A percentile compares a stretch with the other conserved stretches of the same genome.
phyloP scores from a whole-genome alignment of 2,329 filamentous ascomycete species.

The Drechslerella dactyloides region DNA sequence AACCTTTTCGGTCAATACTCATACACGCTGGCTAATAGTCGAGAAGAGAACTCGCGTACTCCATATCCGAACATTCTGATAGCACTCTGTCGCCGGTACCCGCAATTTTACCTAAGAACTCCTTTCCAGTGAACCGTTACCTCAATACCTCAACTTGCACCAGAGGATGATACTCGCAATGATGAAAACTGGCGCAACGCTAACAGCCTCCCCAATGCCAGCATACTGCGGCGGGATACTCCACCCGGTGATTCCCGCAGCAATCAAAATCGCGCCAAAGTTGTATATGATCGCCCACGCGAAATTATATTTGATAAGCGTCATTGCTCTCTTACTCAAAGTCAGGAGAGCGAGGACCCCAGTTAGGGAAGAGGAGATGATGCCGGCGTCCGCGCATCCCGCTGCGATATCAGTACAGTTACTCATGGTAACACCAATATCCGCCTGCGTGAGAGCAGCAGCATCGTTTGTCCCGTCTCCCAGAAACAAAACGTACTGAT shows the following conservation, averaged over 20 bases:
- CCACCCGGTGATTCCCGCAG: conserved; percentile 67
- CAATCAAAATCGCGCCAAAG: conserved; percentile 70
- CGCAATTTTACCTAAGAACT: too few species aligned
- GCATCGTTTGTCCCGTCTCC: conserved; percentile 86
- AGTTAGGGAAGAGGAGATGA: conserved; percentile 65
- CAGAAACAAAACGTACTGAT: conserved; percentile 67
- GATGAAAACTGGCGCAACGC: conserved; percentile 72
- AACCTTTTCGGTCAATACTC: not conserved
- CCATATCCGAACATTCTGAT: too few species aligned
- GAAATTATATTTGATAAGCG: conserved; percentile 71
- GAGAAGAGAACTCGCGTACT: not conserved
- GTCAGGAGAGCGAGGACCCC: conserved; percentile 68
- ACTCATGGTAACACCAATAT: conserved; percentile 74
- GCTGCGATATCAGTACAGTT: conserved; percentile 70
- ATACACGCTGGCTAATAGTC: not conserved
- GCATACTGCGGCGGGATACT: conserved; percentile 69
- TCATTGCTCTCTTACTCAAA: conserved; percentile 59
- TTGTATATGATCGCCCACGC: conserved; percentile 75
- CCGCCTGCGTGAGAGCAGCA: conserved; percentile 72
- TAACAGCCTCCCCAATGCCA: conserved; percentile 74
- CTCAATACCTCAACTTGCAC: conserved; percentile 39
- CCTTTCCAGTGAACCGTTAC: too few species aligned
- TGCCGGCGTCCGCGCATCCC: conserved; percentile 71
- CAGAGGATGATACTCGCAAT: conserved; percentile 59
- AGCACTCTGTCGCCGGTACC: too few species aligned